A percentile compares a stretch with the other conserved stretches of the same genome.
phyloP scores from a whole-genome alignment of 2,329 filamentous ascomycete genomes.

The Colletotrichum orchidophilum region DNA sequence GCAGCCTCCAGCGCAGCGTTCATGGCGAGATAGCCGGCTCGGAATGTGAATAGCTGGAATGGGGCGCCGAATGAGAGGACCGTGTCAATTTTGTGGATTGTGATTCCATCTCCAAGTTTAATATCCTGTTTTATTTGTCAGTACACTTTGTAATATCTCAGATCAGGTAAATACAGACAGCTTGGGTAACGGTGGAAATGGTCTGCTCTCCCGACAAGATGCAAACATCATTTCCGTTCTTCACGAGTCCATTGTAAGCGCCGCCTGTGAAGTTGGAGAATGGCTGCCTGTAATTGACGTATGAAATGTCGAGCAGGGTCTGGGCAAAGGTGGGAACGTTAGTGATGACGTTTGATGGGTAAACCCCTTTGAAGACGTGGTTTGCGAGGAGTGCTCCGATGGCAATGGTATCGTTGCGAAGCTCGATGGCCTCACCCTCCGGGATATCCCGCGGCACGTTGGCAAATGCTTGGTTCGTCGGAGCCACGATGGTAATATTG shows the following conservation, averaged over 20 bases:
- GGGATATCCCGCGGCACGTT: conserved; percentile 43
- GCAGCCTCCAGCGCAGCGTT: conserved; percentile 42
- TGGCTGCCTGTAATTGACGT: conserved; percentile 44
- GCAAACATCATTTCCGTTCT: conserved; percentile 42
- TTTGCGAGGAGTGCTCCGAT: conserved; percentile 44
- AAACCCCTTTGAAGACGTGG: conserved; percentile 44
- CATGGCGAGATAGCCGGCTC: conserved; percentile 40
- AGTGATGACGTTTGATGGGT: conserved; percentile 40
- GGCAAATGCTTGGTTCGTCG: conserved; percentile 46
- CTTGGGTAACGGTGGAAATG: conserved; percentile 44
- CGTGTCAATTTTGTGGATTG: conserved; percentile 44
- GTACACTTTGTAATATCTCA: neutral
- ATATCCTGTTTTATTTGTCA: conserved; percentile 38
- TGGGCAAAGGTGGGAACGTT: conserved; percentile 43
- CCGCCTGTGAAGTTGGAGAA: conserved; percentile 49
- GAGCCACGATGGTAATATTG: conserved; percentile 48
- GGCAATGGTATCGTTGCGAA: conserved; percentile 42
- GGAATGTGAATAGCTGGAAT: conserved; percentile 42
- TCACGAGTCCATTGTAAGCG: conserved; percentile 46
- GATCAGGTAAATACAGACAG: conserved; percentile 31
- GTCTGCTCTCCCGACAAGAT: conserved; percentile 45
- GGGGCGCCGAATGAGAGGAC: conserved; percentile 41
- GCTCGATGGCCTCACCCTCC: conserved; percentile 44
- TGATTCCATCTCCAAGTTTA: conserved; percentile 39
- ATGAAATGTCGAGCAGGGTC: conserved; percentile 42